Percentiles rank a stretch among this genome's conserved stretches.
Evolutionary conservation across 768 basidiomycete species (phyloP).

Genomic region (Phanerodontia chrysosporium): DNA sequence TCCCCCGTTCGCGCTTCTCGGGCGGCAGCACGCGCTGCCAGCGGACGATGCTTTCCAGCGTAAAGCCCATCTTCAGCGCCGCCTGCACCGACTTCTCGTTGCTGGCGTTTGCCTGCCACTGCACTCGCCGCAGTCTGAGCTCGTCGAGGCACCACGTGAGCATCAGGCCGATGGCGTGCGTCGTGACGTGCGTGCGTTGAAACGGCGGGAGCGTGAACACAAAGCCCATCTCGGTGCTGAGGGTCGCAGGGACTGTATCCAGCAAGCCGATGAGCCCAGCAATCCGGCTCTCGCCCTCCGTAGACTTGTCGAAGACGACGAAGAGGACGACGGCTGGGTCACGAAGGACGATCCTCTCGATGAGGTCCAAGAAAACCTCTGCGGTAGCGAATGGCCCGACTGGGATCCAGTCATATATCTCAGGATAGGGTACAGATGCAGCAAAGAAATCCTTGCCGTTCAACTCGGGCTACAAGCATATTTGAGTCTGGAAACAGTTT

Average conservation of each 20-base stretch:
- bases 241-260: slow-evolving; percentile 23
- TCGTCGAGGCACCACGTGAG: slow-evolving; percentile 40
- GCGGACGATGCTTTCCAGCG: slow-evolving; percentile 43
- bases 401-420: too few relatives aligned
- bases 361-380: too few relatives aligned
- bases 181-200: slow-evolving; percentile 36
- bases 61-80: slow-evolving; percentile 60
- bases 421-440: too few relatives aligned
- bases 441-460: too few relatives aligned
- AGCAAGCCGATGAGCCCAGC: slow-evolving; percentile 38
- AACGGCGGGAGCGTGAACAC: slow-evolving; percentile 31
- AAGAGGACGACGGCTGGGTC: too few relatives aligned
- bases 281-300: slow-evolving; percentile 9
- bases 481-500: too few relatives aligned
- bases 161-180: slow-evolving; percentile 34
- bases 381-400: too few relatives aligned
- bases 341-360: too few relatives aligned
- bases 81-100: slow-evolving; percentile 46
- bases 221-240: slow-evolving; percentile 33
- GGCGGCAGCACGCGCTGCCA: slow-evolving; percentile 51
- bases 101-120: slow-evolving; percentile 50
- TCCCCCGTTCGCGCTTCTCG: slow-evolving; percentile 27
- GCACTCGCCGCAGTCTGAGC: slow-evolving; percentile 55
- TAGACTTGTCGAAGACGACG: slow-evolving; percentile 33
- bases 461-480: too few relatives aligned